Base-by-base conservation (phyloP, 1,139 yeast species). In the Magnusiomyces sp. region DNA sequence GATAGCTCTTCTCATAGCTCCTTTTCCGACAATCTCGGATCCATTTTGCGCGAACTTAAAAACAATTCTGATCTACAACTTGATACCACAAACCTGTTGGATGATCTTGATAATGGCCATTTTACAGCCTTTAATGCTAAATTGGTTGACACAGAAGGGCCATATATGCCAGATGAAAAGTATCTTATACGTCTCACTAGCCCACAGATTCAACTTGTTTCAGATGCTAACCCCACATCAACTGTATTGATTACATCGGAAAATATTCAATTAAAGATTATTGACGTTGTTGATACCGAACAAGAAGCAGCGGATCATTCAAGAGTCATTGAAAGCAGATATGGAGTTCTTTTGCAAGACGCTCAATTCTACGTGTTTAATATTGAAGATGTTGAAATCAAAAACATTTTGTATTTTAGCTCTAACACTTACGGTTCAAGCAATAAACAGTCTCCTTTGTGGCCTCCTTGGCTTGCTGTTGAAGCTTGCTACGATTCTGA, bases 201-300 rank as follows among this genome's bases (percentile, higher is more conserved):
- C 1, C 97, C 98, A 0, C 97, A 92, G 62, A 79, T 92, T 47
- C 95, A 90, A 62, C 65, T 90, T 20, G 81, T 83, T 53, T 76
- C 86, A 48, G 82, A 81, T 36, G 77, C 77, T 48, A 77, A 79
- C 45, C 79, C 81, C 0, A 77, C 78, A 46, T 74, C 83, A 1
- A 80, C 86, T 50, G 75, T 88, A n/a, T 65, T 88, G 49, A 70
- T 88, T 9, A 76, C 88, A 1, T 77, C 95, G 0, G 82, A 82
- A 53, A 83, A 80, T 56, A 75, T 92, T 53, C 92, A 86, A 57
- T 61, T 83, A 57, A 77, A 87, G 55, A 75, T 82, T 7, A 65
- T 87, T 17, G 71, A 79, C 13, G 72, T 84, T 1, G 78, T 79
- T 56, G 78, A 75, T 51, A 64, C 69, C 31, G 63, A 67, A 27